Base-by-base conservation (phyloP, 305 asterid genomes). In the Solanum chacoense region DNA sequence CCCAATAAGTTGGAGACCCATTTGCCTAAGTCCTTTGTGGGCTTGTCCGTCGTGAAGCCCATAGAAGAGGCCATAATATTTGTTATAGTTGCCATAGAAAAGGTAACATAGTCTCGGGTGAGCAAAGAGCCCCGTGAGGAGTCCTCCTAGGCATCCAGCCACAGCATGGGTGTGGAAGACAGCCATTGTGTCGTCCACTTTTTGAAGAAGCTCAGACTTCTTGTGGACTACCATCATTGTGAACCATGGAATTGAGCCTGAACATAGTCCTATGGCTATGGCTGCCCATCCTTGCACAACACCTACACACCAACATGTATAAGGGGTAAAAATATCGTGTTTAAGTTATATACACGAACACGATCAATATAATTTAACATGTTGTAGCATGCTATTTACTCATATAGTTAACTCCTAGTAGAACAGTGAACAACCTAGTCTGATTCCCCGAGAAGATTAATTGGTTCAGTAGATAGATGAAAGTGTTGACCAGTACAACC, bases 221-320 rank as follows among this genome's bases (percentile, higher is more conserved):
- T 94, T 94, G 92, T 94, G 97, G 81, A 94, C 93, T 11, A 94
- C 94, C 97, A 94, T 94, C 97, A 94, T 94, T 8, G 97, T 94
- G 90, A 92, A 92, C 97, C 97, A 94, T 4, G 95, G 97, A 45
- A 94, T 92, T 1, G 95, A 91, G 18, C 97, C 97, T 2, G 97
- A 94, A 92, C 96, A 92, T 3, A 94, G 40, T n/a, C 97, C 96
- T 95, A 94, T 93, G 24, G 94, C 40, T 81, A 94, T 93, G 6
- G 97, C 97, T 18, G 97, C 97, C 97, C 97, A 94, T 16, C 95
- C 93, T 28, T 94, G 97, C 14, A 94, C 96, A 24, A 94, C 94
- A n/a, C 96, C 97, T 94, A 81, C 6, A 81, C 35, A 10, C 75
- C 88, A 72, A 31, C 26, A 73, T 31, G 6, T 72, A 24, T 32